Conservation (phyloP, 1,139 yeast genomes). For the Pichia sp. region DNA sequence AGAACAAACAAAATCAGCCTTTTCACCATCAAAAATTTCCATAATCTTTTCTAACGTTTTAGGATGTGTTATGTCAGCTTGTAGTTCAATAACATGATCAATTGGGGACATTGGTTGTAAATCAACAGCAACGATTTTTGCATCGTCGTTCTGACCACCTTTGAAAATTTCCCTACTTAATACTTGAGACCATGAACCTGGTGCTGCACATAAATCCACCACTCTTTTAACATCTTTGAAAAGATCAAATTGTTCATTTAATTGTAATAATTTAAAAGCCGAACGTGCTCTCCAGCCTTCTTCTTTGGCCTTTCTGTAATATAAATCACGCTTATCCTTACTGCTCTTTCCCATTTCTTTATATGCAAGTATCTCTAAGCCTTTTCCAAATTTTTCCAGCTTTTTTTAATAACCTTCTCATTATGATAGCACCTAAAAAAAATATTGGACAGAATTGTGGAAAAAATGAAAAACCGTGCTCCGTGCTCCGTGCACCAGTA, state of each 20-base stretch:
- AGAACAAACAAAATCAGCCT: slow-evolving; percentile 91
- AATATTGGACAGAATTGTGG: no score
- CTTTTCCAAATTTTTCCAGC: no score
- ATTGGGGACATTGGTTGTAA: slow-evolving; percentile 97
- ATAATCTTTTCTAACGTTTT: slow-evolving; percentile 69
- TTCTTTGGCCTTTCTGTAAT: slow-evolving; percentile 86
- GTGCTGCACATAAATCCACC: slow-evolving; percentile 97
- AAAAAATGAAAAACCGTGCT: no score
- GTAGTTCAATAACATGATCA: slow-evolving; percentile 77
- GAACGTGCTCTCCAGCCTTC: slow-evolving; percentile 97
- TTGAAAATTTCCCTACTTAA: slow-evolving; percentile 60
- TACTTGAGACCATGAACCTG: slow-evolving; percentile 98
- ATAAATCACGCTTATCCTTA: slow-evolving; percentile 90
- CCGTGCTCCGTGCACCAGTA: no score
- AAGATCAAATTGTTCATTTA: slow-evolving; percentile 82
- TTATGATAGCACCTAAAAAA: no score
- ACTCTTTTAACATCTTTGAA: slow-evolving; percentile 73
- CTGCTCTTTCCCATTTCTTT: slow-evolving; percentile 87
- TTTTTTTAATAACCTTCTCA: no score
- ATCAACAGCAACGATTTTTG: slow-evolving; percentile 89
- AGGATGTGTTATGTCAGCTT: slow-evolving; percentile 97
- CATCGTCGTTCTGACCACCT: slow-evolving; percentile 33
- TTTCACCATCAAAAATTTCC: slow-evolving; percentile 79
- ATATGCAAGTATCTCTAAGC: no score
- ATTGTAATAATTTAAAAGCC: slow-evolving; percentile 84